phyloP scores from a whole-genome alignment of 257 asterid genomes.

The Nicotiana tomentosiformis region DNA sequence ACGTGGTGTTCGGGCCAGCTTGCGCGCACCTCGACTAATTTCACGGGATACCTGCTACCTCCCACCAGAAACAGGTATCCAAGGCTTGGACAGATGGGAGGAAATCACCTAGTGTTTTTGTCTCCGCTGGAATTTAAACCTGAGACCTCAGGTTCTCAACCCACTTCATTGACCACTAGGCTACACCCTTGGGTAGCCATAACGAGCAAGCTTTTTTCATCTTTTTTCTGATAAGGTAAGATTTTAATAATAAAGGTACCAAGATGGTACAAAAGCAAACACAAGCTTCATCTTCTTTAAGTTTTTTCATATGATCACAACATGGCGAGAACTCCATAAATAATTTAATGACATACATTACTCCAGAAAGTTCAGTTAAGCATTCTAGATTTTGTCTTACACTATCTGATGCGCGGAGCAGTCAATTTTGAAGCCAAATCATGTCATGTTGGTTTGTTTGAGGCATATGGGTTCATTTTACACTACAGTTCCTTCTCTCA shows the following conservation, averaged over 20 bases:
- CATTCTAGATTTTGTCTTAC: neutral
- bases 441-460: neutral
- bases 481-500: neutral
- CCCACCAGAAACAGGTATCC: no score
- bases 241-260: no score
- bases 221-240: neutral
- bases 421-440: conserved; percentile 1
- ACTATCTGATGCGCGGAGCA: neutral
- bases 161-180: no score
- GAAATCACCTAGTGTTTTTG: no score
- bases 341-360: neutral
- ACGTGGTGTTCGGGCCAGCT: no score
- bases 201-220: neutral
- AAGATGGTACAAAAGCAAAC: no score
- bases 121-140: no score
- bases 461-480: neutral
- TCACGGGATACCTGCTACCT: no score
- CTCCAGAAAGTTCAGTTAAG: neutral
- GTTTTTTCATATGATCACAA: neutral
- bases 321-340: neutral
- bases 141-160: no score
- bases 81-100: no score
- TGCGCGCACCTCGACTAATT: no score
- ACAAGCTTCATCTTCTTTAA: neutral
- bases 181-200: no score